Conservation (phyloP, 305 asterid genomes). For the Plantago lanceolata region DNA sequence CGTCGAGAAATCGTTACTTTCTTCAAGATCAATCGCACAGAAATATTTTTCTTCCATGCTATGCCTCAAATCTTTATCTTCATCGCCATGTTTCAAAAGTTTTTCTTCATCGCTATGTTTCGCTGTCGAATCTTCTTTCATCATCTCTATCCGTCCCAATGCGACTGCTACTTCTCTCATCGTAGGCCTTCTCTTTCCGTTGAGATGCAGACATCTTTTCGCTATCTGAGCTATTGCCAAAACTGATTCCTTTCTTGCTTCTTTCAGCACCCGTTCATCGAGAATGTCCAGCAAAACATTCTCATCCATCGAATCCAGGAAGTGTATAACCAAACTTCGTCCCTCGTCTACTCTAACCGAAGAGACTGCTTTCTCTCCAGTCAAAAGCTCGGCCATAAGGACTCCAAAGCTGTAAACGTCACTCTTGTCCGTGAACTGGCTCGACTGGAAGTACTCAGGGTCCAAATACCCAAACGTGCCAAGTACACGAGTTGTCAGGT, state of each 20-base stretch:
- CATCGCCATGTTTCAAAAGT: too few species aligned
- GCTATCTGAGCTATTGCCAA: slow-evolving; percentile 28
- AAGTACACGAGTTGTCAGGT: slow-evolving; percentile 31
- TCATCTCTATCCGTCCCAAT: slow-evolving; percentile 27
- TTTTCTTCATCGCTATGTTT: neutral
- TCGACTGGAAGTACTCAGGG: slow-evolving; percentile 34
- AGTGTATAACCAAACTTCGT: slow-evolving; percentile 24
- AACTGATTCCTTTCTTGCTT: slow-evolving; percentile 26
- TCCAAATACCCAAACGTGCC: slow-evolving; percentile 42
- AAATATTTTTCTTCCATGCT: neutral
- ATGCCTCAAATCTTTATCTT: too few species aligned
- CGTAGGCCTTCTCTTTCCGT: slow-evolving; percentile 33
- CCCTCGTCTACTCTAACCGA: slow-evolving; percentile 27
- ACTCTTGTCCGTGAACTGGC: slow-evolving; percentile 25
- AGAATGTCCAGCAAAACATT: slow-evolving; percentile 29
- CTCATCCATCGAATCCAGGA: slow-evolving; percentile 30
- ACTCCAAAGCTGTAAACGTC: slow-evolving; percentile 39
- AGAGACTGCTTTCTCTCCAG: slow-evolving; percentile 34
- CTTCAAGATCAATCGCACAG: slow-evolving; percentile 17
- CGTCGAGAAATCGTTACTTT: slow-evolving; percentile 11
- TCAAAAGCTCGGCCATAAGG: slow-evolving; percentile 34
- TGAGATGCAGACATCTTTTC: slow-evolving; percentile 30
- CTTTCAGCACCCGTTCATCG: slow-evolving; percentile 27
- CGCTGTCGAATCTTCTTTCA: neutral
- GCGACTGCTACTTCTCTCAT: slow-evolving; percentile 33